Evolutionary conservation across 257 asterid species (phyloP).

Genomic region (Petrea volubilis): DNA sequence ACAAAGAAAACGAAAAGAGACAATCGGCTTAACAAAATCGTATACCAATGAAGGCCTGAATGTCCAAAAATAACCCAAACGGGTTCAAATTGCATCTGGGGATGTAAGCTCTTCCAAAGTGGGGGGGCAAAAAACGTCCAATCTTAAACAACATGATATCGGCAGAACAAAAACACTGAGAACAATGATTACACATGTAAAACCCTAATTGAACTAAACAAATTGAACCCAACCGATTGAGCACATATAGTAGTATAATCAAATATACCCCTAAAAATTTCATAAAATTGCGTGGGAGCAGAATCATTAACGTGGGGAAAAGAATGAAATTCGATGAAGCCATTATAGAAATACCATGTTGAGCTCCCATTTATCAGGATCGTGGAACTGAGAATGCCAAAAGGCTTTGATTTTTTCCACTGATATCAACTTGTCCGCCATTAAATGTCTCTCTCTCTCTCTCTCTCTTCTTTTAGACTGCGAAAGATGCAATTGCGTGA

Average conservation of each 20-base stretch:
- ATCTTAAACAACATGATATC: not conserved
- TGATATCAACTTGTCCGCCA: constrained; percentile 49
- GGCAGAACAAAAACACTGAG: not conserved
- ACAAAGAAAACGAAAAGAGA: not conserved
- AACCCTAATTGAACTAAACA: not conserved
- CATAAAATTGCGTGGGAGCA: not conserved
- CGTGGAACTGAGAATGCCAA: constrained; percentile 67
- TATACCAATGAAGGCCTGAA: not conserved
- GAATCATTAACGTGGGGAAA: not conserved
- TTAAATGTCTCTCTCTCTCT: not conserved
- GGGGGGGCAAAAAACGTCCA: not conserved
- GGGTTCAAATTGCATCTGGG: not conserved
- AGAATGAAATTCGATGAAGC: not conserved
- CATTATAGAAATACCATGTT: constrained; percentile 42
- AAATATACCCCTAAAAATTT: not conserved
- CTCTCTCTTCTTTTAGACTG: not conserved
- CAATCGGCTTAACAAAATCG: too few relatives aligned
- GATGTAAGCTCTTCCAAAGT: not conserved
- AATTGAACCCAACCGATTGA: not conserved
- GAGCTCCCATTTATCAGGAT: constrained; percentile 58
- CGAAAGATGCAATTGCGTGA: not conserved
- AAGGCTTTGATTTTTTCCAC: constrained; percentile 54
- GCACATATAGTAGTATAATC: not conserved
- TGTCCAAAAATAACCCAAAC: too few relatives aligned
- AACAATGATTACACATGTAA: not conserved